phyloP scores from a whole-genome alignment of 306 rosid species.

The Acacia acuminata region DNA sequence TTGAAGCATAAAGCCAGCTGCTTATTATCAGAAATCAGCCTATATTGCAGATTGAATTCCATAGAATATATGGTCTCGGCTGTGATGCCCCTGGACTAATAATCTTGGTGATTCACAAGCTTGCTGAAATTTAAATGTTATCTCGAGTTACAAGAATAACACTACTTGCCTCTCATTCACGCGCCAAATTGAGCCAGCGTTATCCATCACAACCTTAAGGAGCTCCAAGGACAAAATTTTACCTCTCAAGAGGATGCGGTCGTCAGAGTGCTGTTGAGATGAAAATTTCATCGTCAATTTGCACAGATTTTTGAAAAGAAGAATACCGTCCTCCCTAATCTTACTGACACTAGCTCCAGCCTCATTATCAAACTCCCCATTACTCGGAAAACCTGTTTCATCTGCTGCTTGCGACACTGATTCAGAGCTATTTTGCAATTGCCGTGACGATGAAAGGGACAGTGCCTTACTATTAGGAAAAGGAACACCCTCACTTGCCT shows the following conservation, averaged over 20 bases:
- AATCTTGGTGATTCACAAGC: neutral
- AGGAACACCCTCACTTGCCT: conserved; percentile 61
- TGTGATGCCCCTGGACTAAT: neutral
- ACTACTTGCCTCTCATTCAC: conserved; percentile 82
- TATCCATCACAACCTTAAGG: conserved; percentile 90
- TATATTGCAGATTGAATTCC: conserved; percentile 1
- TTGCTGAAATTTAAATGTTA: neutral
- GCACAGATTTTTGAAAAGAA: conserved; percentile 88
- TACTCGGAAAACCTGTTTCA: conserved; percentile 23
- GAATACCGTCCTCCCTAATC: conserved; percentile 90
- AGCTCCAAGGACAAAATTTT: conserved; percentile 94
- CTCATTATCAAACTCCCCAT: conserved; percentile 42
- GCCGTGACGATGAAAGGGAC: conserved; percentile 8
- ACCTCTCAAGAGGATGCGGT: conserved; percentile 93
- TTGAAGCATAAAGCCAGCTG: neutral
- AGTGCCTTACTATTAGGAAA: conserved; percentile 29
- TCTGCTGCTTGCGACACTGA: conserved; percentile 37
- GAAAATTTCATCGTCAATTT: conserved; percentile 96
- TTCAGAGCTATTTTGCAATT: conserved; percentile 46
- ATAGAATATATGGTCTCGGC: neutral
- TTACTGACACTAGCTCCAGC: conserved; percentile 65
- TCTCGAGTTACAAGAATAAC: conserved; percentile 16
- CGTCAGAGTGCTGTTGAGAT: conserved; percentile 86
- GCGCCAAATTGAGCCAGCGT: conserved; percentile 79
- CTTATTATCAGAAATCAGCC: neutral